Evolutionary conservation across 2,329 filamentous ascomycete genomes (phyloP), one percentile per base, ranked within the genome.

Genomic region (Purpureocillium lavendulum): DNA sequence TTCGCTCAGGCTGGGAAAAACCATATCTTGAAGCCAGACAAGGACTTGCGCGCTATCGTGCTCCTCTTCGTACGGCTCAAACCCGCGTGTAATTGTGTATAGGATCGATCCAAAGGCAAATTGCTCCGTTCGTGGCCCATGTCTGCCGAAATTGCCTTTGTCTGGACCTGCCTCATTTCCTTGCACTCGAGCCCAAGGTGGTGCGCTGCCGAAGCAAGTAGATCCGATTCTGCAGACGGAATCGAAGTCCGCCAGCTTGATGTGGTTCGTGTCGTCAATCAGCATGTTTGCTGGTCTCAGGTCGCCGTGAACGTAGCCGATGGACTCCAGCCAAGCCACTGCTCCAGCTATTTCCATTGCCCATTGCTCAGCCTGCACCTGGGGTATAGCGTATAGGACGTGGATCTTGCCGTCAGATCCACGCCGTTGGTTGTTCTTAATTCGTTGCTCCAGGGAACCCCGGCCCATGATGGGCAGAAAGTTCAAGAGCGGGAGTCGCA

Each of bases 211-310:
- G 13, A 26, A 16, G 14, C 21, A 38, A 8, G 9, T 11, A 13
- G 30, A 36, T 10, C 45, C 43, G 1, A 43, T 43, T 15, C 26
- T 36, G 13, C 21, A 30, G 15, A 18, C 17, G 15, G 16, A 33
- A 12, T 45, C 40, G 16, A 47, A 45, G 35, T 45, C 43, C 15
- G 37, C 39, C 18, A 47, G 40, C 21, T 45, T 43, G 12, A 47
- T 2, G 18, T 45, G 39, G 34, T 42, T 40, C 13, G 30, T 11
- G 13, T 5, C 9, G 30, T 43, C 40, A 13, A 47, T 39, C 13
- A 45, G 40, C 11, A 42, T 13, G 21, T 47, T 47, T 17, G 28
- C 36, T 13, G 43, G 45, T 8, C 40, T 33, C 7, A 47, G 29
- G 38, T 47, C 43, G 11, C 45, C 39, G 12, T 47, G 40, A 15